Percentiles rank a stretch among this genome's conserved stretches.
Conservation (phyloP, 768 basidiomycete genomes). For the Boletus rubescentipes region DNA sequence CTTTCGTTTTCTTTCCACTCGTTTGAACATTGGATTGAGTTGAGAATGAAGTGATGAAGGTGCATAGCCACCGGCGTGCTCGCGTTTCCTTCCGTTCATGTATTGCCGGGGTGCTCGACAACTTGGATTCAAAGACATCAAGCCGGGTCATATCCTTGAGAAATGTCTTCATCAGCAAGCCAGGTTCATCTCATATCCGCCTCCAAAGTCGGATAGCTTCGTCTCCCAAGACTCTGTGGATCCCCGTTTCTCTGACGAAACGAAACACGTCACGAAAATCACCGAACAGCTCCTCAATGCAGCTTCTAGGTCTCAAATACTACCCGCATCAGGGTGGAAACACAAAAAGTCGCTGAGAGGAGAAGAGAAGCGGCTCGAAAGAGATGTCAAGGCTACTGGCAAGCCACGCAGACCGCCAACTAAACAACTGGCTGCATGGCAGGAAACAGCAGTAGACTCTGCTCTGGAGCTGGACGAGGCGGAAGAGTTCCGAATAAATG, state of each 20-base stretch:
- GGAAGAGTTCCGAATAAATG: constrained; percentile 10
- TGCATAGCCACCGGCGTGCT: constrained; percentile 26
- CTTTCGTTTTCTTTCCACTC: constrained; percentile 64
- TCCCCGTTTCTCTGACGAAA: constrained; percentile 1
- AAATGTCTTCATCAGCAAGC: constrained; percentile 2
- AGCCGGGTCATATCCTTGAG: constrained; percentile 11
- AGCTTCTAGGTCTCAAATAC: constrained; percentile 26
- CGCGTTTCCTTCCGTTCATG: constrained; percentile 32
- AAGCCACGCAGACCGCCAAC: constrained; percentile 20
- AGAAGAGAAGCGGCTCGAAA: constrained; percentile 38
- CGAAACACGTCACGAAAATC: constrained; percentile 14
- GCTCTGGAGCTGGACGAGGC: constrained; percentile 9
- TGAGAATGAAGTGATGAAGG: background rate
- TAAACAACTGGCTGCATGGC: constrained; percentile 27
- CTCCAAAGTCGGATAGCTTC: background rate
- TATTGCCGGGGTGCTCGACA: constrained; percentile 23
- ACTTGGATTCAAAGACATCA: constrained; percentile 18
- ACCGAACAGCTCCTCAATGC: constrained; percentile 37
- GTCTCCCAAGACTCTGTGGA: background rate
- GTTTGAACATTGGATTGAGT: constrained; percentile 64
- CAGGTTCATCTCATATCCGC: background rate
- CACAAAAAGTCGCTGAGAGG: constrained; percentile 37
- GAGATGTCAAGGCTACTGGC: constrained; percentile 15
- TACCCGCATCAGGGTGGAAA: constrained; percentile 36
- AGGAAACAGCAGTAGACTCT: constrained; percentile 18